A percentile compares a stretch with the other conserved stretches of the same genome.
phyloP scores from a whole-genome alignment of 345 rosid species.

The Mercurialis annua region DNA sequence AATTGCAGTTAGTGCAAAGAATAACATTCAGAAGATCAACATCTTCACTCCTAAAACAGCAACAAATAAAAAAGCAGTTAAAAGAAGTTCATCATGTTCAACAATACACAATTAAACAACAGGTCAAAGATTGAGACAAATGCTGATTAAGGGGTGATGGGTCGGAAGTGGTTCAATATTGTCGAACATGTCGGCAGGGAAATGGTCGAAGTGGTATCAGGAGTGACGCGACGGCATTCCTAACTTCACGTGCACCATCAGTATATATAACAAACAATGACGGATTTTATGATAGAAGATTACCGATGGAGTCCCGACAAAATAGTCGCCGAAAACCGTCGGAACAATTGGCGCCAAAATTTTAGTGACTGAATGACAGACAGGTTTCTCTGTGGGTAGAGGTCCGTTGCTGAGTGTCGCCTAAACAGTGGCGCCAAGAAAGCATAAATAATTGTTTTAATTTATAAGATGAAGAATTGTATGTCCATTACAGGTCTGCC shows the following conservation, averaged over 20 bases:
- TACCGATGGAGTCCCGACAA: no score
- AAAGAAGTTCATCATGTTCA: neutral
- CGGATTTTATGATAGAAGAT: conserved; percentile 31
- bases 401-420: no score
- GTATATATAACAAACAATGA: conserved; percentile 55
- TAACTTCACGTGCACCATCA: conserved; percentile 27
- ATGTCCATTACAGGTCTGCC: no score
- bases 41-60: neutral
- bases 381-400: no score
- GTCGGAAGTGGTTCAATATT: conserved; percentile 49
- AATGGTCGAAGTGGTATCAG: conserved; percentile 62
- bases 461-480: no score
- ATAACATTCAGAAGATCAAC: neutral
- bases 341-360: no score
- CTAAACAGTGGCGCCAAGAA: no score
- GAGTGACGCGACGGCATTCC: conserved; percentile 11
- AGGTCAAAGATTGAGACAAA: conserved; percentile 18
- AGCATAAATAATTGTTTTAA: no score
- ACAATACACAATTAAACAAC: neutral
- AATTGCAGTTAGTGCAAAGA: conserved; percentile 1
- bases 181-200: conserved; percentile 71
- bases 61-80: conserved; percentile 1
- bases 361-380: no score
- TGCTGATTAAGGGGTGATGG: no score
- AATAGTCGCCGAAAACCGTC: no score